Evolutionary conservation across 495 filamentous ascomycete genomes (phyloP).

Genomic region (Elaphomyces granulatus): DNA sequence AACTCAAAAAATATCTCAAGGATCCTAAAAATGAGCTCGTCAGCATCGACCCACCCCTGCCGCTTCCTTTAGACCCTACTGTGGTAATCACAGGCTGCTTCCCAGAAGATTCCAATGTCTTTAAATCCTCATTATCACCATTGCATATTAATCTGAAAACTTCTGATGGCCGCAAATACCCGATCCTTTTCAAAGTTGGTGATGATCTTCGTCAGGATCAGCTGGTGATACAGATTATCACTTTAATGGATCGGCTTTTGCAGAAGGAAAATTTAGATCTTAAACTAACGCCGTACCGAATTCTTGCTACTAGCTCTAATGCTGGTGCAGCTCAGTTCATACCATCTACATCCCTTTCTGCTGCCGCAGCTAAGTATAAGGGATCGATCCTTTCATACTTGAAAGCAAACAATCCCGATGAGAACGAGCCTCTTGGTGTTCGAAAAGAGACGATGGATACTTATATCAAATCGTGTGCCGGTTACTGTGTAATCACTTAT

Average conservation of each 20-base stretch:
- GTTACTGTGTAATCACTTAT: slow-evolving; percentile 98
- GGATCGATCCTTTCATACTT: slow-evolving; percentile 74
- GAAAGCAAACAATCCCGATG: slow-evolving; percentile 79
- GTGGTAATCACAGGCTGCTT: slow-evolving; percentile 62
- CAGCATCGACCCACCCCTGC: slow-evolving; percentile 70
- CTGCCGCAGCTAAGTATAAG: slow-evolving; percentile 66
- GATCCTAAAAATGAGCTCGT: slow-evolving; percentile 83
- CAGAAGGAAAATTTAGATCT: slow-evolving; percentile 95
- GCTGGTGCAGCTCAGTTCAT: slow-evolving; percentile 91
- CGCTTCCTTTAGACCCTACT: slow-evolving; percentile 77
- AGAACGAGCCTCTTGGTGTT: slow-evolving; percentile 66
- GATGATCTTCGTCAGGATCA: slow-evolving; percentile 97
- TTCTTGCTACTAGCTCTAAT: slow-evolving; percentile 78
- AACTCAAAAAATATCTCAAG: slow-evolving; percentile 63
- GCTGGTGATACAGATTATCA: slow-evolving; percentile 95
- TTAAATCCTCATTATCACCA: slow-evolving; percentile 87
- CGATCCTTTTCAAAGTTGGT: slow-evolving; percentile 92
- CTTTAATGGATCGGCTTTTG: slow-evolving; percentile 90
- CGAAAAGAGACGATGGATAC: slow-evolving; percentile 89
- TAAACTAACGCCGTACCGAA: slow-evolving; percentile 88
- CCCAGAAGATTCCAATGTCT: slow-evolving; percentile 78
- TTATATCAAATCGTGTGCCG: slow-evolving; percentile 89
- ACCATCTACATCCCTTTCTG: slow-evolving; percentile 66
- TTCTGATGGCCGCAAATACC: slow-evolving; percentile 57
- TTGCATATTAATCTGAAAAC: slow-evolving; percentile 88